Base-by-base conservation (phyloP, 2,329 filamentous ascomycete species). In the Cladosporium sp. region DNA sequence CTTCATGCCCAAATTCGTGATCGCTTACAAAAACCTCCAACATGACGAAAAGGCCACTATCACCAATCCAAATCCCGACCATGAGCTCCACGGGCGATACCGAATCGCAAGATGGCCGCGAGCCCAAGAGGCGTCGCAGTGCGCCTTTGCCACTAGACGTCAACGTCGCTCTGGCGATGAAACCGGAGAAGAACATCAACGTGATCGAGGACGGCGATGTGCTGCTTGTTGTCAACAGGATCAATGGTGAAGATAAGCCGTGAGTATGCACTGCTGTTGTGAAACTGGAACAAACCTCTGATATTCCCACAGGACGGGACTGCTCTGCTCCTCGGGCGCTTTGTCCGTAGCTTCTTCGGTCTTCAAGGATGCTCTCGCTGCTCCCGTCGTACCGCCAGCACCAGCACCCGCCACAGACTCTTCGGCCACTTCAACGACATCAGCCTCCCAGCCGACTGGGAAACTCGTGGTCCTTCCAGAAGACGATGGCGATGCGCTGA, bases 401-500 rank as follows among this genome's bases (percentile, higher is more conserved):
- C 48, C 49, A 2, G 4, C 28, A 32, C 42, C 42, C 25, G 36
- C 36, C 32, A 57, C 54, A 24, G 45, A 57, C 45, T 57, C 54
- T 1, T 28, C 51, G 48, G 37, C 50, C 34, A 34, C 15, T 37
- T 40, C 56, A 7, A 47, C 39, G 35, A 42, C 32, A 25, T 28
- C 55, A n/a, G 35, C 20, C 36, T 32, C 2, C 52, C 50, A 20
- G 24, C 34, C 19, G 20, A 51, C 37, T 2, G 45, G 45, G 7
- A 58, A 56, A 36, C 53, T 54, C 34, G 39, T 69, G 8, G 28
- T 57, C 24, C 62, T 69, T 5, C 61, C 60, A 1, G 60, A 63
- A 17, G 64, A 66, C 40, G 63, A 66, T 37, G 62, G 58, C 51
- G 65, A 66, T 20, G 54, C 64, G 0, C 37, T 70, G n/a, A 58